A percentile compares a stretch with the other conserved stretches of the same genome.
Evolutionary conservation across 768 basidiomycete species (phyloP).

Genomic region (Suillus hirtellus): DNA sequence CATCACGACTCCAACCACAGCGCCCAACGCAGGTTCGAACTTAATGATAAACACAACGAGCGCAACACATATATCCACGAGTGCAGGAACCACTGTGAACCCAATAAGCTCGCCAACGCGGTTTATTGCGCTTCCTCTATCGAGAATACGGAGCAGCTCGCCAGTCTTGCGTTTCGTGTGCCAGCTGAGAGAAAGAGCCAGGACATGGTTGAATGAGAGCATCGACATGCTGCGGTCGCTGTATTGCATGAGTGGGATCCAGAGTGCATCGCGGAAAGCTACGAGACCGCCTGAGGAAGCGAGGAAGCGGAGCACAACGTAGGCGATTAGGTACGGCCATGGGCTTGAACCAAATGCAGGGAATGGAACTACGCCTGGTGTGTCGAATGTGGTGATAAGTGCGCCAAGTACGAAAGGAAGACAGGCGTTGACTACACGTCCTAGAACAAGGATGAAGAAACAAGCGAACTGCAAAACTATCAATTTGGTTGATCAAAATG

Average conservation of each 20-base stretch:
- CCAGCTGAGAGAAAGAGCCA: slow-evolving; percentile 85
- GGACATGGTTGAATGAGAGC: slow-evolving; percentile 81
- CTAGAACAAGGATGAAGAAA: slow-evolving; percentile 66
- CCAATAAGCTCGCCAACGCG: slow-evolving; percentile 76
- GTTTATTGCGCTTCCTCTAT: slow-evolving; percentile 86
- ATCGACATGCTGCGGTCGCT: slow-evolving; percentile 62
- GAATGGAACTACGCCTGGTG: slow-evolving; percentile 16
- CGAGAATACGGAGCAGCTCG: slow-evolving; percentile 55
- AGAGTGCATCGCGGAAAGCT: slow-evolving; percentile 69
- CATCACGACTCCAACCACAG: slow-evolving; percentile 74
- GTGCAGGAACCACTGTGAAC: slow-evolving; percentile 83
- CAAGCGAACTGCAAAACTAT: slow-evolving; percentile 52
- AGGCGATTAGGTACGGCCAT: slow-evolving; percentile 70
- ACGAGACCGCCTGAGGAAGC: slow-evolving; percentile 76
- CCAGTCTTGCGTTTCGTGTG: slow-evolving; percentile 84
- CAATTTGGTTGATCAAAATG: slow-evolving; percentile 21
- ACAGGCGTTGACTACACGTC: slow-evolving; percentile 73
- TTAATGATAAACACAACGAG: slow-evolving; percentile 60
- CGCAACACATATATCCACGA: slow-evolving; percentile 77
- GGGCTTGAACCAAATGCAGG: slow-evolving; percentile 42
- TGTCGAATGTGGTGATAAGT: slow-evolving; percentile 22
- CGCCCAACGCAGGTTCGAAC: slow-evolving; percentile 67
- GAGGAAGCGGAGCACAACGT: slow-evolving; percentile 69
- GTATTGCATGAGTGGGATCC: slow-evolving; percentile 89
- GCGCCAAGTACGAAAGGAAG: slow-evolving; percentile 72